These are phyloP conservation scores for Quercus aquifolioides DNA, from an alignment of 306 rosid species.

Conservation along the genomic window DNA sequence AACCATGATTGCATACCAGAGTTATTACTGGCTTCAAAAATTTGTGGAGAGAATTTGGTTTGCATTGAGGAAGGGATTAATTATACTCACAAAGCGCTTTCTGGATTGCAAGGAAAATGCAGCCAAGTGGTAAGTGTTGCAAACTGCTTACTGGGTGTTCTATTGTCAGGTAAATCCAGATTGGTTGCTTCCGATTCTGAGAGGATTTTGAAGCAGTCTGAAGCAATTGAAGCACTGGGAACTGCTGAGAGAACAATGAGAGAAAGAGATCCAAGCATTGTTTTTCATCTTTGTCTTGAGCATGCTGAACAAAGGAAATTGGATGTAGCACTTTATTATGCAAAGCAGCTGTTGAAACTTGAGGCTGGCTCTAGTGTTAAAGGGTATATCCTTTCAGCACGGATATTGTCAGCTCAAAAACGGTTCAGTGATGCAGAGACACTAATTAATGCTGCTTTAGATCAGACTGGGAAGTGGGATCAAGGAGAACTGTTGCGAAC, in stretches of 20 bases:
- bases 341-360: slow-evolving; percentile 58
- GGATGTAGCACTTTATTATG: slow-evolving; percentile 60
- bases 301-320: slow-evolving; percentile 83
- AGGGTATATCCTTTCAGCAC: slow-evolving; percentile 60
- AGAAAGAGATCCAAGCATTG: slow-evolving; percentile 58
- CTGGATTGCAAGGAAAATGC: slow-evolving; percentile 55
- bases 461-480: slow-evolving; percentile 86
- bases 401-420: slow-evolving; percentile 80
- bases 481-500: slow-evolving; percentile 81
- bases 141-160: slow-evolving; percentile 68
- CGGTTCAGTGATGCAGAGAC: slow-evolving; percentile 70
- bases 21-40: slow-evolving; percentile 71
- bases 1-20: slow-evolving; percentile 45
- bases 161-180: slow-evolving; percentile 61
- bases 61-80: slow-evolving; percentile 62
- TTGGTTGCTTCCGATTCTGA: slow-evolving; percentile 58
- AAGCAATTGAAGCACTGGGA: slow-evolving; percentile 62
- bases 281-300: slow-evolving; percentile 79
- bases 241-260: slow-evolving; percentile 52
- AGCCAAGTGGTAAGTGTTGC: slow-evolving; percentile 49
- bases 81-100: slow-evolving; percentile 51
- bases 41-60: slow-evolving; percentile 60
- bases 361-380: slow-evolving; percentile 68
- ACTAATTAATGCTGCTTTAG: slow-evolving; percentile 77
- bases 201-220: slow-evolving; percentile 53